Conservation (phyloP, 2,329 filamentous ascomycete genomes). For the Alternaria arborescens region DNA sequence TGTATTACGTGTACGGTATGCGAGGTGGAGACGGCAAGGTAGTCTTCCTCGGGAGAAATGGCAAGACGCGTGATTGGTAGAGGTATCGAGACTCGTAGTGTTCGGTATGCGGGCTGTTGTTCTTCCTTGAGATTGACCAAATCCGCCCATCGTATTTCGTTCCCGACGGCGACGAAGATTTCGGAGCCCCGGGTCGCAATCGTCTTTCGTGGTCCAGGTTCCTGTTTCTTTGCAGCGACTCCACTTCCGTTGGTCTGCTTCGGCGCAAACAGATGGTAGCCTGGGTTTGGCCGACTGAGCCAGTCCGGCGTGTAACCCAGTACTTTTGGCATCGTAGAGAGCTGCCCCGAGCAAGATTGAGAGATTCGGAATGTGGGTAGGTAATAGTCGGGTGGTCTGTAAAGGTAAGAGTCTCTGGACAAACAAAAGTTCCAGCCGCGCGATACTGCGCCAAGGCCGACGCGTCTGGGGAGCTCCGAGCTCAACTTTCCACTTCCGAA, state of each 20-base stretch:
- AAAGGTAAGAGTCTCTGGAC: constrained; percentile 1
- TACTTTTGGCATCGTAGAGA: constrained; percentile 78
- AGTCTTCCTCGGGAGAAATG: constrained; percentile 82
- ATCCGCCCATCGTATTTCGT: constrained; percentile 91
- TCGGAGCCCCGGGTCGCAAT: constrained; percentile 86
- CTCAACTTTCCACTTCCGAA: constrained; percentile 14
- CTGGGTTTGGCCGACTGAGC: constrained; percentile 80
- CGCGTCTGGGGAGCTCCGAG: constrained; percentile 24
- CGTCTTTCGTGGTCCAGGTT: constrained; percentile 61
- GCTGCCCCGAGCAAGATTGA: background rate
- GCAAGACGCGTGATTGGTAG: constrained; percentile 85
- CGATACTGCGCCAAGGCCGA: constrained; percentile 15
- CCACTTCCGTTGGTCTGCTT: constrained; percentile 51
- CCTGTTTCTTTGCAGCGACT: constrained; percentile 35
- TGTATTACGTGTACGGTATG: constrained; percentile 89
- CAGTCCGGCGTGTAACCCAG: constrained; percentile 86
- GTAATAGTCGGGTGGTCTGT: constrained; percentile 6
- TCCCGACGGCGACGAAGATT: constrained; percentile 86
- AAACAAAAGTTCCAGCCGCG: constrained; percentile 28
- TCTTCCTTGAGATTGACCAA: constrained; percentile 77
- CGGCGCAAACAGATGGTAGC: constrained; percentile 77
- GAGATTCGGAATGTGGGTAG: constrained; percentile 9
- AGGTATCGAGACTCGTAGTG: constrained; percentile 78
- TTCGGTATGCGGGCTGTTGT: constrained; percentile 39
- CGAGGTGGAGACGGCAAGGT: constrained; percentile 83